Percentiles rank a stretch among this genome's conserved stretches.
Conservation (phyloP, 371 early-diverging fungal species). For the Mucor racemosus region DNA sequence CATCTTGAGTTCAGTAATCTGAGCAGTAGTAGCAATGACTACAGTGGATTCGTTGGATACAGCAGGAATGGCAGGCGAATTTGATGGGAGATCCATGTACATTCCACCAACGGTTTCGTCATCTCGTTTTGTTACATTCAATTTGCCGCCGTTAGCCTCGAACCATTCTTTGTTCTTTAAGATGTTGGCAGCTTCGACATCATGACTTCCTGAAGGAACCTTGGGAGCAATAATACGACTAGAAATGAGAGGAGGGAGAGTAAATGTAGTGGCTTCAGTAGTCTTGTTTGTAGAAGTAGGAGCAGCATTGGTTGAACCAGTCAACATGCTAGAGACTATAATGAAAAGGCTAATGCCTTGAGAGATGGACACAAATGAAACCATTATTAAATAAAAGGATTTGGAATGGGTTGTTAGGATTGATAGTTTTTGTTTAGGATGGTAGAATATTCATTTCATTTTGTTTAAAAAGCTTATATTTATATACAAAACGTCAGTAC, state of each 20-base stretch:
- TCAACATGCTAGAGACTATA: slow-evolving; percentile 9
- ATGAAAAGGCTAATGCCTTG: slow-evolving; percentile 6
- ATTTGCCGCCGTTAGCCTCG: slow-evolving; percentile 5
- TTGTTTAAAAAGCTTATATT: background rate
- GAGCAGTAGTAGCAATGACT: slow-evolving; percentile 13
- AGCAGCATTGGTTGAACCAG: slow-evolving; percentile 12
- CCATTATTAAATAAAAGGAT: slow-evolving; percentile 10
- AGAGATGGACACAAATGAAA: slow-evolving; percentile 22
- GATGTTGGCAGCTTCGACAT: slow-evolving; percentile 8
- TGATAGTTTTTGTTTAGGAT: background rate
- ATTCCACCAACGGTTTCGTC: slow-evolving; percentile 10
- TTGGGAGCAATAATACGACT: background rate
- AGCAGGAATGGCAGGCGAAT: slow-evolving; percentile 12
- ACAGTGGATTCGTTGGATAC: slow-evolving; percentile 11
- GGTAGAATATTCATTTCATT: too few species aligned
- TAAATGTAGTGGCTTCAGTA: background rate
- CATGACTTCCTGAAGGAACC: background rate
- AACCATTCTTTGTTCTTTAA: slow-evolving; percentile 16
- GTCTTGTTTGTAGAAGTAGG: slow-evolving; percentile 1
- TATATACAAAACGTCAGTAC: background rate
- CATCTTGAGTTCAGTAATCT: slow-evolving; percentile 17
- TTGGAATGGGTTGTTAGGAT: background rate
- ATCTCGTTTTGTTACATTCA: background rate
- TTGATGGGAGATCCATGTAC: slow-evolving; percentile 17
- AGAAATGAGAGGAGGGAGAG: slow-evolving; percentile 18